These are phyloP conservation scores for Metschnikowia lunata DNA, from an alignment of 805 yeast species.

Conservation along the genomic window DNA sequence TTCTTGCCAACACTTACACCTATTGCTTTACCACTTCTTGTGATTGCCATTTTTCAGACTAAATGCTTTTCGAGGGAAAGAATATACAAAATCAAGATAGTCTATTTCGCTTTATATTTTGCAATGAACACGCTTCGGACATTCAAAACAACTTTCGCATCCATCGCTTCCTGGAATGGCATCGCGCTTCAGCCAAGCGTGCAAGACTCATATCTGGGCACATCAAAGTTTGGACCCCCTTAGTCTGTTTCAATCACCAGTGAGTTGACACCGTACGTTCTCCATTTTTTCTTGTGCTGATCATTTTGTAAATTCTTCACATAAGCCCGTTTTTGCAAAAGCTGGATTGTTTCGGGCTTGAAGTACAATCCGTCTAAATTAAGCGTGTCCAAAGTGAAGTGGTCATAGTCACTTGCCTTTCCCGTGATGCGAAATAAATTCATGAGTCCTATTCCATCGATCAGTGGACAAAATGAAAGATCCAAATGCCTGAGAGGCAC, in stretches of 20 bases:
- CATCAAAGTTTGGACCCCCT: no score
- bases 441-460: conserved; percentile 39
- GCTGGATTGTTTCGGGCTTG: conserved; percentile 24
- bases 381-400: conserved; percentile 20
- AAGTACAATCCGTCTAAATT: conserved; percentile 33
- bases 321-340: conserved; percentile 17
- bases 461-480: conserved; percentile 30
- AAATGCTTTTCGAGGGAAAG: no score
- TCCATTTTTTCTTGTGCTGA: conserved; percentile 27
- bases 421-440: conserved; percentile 20
- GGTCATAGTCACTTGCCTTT: neutral
- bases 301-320: conserved; percentile 23
- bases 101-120: no score
- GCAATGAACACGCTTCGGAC: no score
- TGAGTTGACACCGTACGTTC: conserved; percentile 33
- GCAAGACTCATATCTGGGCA: conserved; percentile 5
- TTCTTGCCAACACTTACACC: conserved; percentile 20
- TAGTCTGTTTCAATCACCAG: conserved; percentile 12
- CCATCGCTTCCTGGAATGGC: conserved; percentile 5
- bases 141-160: neutral
- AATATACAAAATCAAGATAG: no score
- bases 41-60: conserved; percentile 25
- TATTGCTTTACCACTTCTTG: conserved; percentile 21
- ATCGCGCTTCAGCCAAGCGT: conserved; percentile 10
- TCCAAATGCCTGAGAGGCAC: conserved; percentile 25